These are phyloP conservation scores for Oryza brachyantha DNA, from an alignment of 176 grass and related monocot genomes.

Conservation along the genomic window DNA sequence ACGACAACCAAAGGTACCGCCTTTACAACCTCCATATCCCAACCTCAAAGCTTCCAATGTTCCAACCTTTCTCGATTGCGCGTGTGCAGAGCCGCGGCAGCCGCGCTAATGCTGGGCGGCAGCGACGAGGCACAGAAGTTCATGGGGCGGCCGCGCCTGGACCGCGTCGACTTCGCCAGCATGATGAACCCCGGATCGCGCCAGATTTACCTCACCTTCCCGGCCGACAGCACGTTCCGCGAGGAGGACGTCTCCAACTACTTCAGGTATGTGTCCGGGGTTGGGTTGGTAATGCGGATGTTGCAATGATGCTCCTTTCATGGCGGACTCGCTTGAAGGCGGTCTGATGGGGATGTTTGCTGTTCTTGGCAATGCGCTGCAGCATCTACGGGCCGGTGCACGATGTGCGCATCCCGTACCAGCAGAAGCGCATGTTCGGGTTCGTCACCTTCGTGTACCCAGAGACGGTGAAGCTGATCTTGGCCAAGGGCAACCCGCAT, in stretches of 20 bases:
- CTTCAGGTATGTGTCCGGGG: conserved; percentile 47
- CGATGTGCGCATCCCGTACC: conserved; percentile 94
- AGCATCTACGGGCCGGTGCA: conserved; percentile 98
- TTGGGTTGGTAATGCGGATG: neutral
- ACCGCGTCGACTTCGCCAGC: conserved; percentile 57
- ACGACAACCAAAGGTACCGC: conserved; percentile 68
- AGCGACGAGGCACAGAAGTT: conserved; percentile 67
- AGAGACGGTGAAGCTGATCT: conserved; percentile 89
- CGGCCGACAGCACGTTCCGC: conserved; percentile 75
- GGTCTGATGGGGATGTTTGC: neutral
- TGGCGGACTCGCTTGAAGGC: neutral
- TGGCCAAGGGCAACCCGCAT: conserved; percentile 92
- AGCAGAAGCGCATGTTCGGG: conserved; percentile 99
- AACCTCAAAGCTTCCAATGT: neutral
- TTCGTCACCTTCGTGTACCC: conserved; percentile 97
- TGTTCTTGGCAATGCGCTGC: conserved; percentile 19
- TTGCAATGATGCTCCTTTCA: conserved; percentile 2
- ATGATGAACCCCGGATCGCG: conserved; percentile 69
- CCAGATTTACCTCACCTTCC: conserved; percentile 86
- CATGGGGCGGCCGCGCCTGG: conserved; percentile 53
- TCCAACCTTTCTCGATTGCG: conserved; percentile 6
- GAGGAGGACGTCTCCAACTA: conserved; percentile 89
- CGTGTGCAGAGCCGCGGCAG: conserved; percentile 50
- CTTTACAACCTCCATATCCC: neutral
- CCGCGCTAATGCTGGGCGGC: conserved; percentile 59